A percentile compares a stretch with the other conserved stretches of the same genome.
phyloP scores from a whole-genome alignment of 2,329 filamentous ascomycete genomes.

The Botryosphaeria agaves region DNA sequence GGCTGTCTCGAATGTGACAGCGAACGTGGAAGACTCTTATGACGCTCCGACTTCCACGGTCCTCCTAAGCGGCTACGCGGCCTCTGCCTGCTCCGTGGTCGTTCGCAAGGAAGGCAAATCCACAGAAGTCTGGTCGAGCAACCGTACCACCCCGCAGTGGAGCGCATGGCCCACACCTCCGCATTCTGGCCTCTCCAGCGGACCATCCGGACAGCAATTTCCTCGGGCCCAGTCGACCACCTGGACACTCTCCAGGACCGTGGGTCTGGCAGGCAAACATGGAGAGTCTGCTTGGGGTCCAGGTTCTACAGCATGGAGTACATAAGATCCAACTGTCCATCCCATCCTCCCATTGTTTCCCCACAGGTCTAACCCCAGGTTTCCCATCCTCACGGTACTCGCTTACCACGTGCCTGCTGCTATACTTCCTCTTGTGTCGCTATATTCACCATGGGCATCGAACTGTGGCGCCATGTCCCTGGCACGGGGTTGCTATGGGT shows the following conservation, averaged over 20 bases:
- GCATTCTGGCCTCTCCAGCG: too few species aligned
- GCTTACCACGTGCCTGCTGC: background rate
- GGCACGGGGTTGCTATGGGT: constrained; percentile 10
- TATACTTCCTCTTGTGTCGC: too few species aligned
- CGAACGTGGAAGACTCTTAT: too few species aligned
- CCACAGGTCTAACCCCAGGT: background rate
- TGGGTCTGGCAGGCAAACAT: background rate
- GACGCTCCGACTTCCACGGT: too few species aligned
- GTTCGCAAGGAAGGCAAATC: too few species aligned
- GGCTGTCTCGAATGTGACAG: too few species aligned
- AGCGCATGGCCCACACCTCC: too few species aligned
- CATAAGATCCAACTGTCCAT: background rate
- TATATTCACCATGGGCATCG: constrained; percentile 7
- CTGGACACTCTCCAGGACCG: background rate
- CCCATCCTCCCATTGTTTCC: background rate
- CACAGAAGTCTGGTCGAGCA: too few species aligned
- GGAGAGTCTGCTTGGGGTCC: background rate
- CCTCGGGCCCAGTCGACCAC: background rate
- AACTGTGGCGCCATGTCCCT: constrained; percentile 11
- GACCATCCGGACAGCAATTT: background rate
- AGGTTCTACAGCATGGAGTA: background rate
- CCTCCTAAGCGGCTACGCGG: too few species aligned
- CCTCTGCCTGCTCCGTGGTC: too few species aligned
- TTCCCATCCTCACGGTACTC: background rate
- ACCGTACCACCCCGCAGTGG: too few species aligned